A percentile compares a stretch with the other conserved stretches of the same genome.
phyloP scores from a whole-genome alignment of 768 basidiomycete species.

The Pisolithus sp. region DNA sequence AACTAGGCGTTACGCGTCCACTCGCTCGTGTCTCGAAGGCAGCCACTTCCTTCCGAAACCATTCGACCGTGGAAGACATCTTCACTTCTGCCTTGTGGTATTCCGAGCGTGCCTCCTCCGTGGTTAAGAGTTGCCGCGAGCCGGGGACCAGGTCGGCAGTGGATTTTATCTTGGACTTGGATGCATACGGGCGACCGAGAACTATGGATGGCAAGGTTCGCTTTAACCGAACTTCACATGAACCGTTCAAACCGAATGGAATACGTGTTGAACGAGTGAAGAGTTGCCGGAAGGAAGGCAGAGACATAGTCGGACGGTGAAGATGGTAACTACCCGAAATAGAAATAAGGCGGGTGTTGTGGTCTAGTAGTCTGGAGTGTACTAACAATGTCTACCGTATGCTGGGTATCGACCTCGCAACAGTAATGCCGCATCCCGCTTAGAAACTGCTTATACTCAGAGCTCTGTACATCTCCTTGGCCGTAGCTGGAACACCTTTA shows the following conservation, averaged over 20 bases:
- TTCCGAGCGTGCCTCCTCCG: slow-evolving; percentile 49
- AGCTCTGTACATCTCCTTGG: slow-evolving; percentile 61
- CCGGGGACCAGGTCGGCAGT: slow-evolving; percentile 61
- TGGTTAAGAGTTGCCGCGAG: slow-evolving; percentile 55
- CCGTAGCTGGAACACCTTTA: slow-evolving; percentile 35
- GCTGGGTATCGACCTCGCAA: slow-evolving; percentile 77
- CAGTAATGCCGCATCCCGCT: slow-evolving; percentile 89
- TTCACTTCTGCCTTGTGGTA: slow-evolving; percentile 55
- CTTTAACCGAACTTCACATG: neutral
- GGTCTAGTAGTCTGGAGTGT: no score
- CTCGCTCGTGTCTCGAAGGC: slow-evolving; percentile 62
- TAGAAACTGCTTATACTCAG: slow-evolving; percentile 83
- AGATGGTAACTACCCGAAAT: no score
- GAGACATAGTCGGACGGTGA: slow-evolving; percentile 31
- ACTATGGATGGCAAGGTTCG: neutral
- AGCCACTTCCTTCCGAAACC: slow-evolving; percentile 75
- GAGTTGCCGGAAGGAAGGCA: no score
- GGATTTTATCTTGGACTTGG: slow-evolving; percentile 33
- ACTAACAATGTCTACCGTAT: no score
- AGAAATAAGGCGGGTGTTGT: no score
- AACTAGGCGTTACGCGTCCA: slow-evolving; percentile 68
- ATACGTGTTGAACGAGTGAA: no score
- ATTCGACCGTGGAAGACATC: slow-evolving; percentile 62
- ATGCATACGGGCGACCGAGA: slow-evolving; percentile 20
- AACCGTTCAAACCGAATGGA: neutral